phyloP scores from a whole-genome alignment of 2,329 filamentous ascomycete species.

The Bipolaris cookei region DNA sequence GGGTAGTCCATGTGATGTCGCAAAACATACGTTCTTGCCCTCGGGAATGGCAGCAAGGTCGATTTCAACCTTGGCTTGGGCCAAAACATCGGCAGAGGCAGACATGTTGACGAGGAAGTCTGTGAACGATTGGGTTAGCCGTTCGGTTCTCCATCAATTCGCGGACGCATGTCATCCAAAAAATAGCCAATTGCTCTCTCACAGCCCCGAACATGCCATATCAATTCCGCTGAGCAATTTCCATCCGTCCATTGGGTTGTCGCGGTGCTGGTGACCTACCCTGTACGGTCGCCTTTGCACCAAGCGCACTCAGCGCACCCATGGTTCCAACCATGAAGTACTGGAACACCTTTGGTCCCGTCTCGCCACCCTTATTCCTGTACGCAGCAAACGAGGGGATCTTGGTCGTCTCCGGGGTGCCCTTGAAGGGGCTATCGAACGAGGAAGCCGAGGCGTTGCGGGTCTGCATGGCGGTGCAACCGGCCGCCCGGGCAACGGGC shows the following conservation, averaged over 20 bases:
- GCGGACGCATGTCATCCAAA: slow-evolving; percentile 34
- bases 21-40: slow-evolving; percentile 90
- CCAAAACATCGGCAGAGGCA: slow-evolving; percentile 95
- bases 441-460: slow-evolving; percentile 53
- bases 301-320: slow-evolving; percentile 88
- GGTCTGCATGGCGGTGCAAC: slow-evolving; percentile 54
- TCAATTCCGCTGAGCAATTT: slow-evolving; percentile 4
- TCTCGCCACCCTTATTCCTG: slow-evolving; percentile 70
- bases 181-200: slow-evolving; percentile 41
- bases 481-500: slow-evolving; percentile 55
- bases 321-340: slow-evolving; percentile 99
- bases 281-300: slow-evolving; percentile 97
- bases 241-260: slow-evolving; percentile 18
- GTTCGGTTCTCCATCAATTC: slow-evolving; percentile 32
- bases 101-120: slow-evolving; percentile 99
- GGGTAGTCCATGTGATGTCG: background rate
- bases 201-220: slow-evolving; percentile 2
- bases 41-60: slow-evolving; percentile 91
- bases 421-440: slow-evolving; percentile 64
- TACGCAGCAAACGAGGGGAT: slow-evolving; percentile 93
- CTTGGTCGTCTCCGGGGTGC: slow-evolving; percentile 61
- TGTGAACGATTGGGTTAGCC: slow-evolving; percentile 55
- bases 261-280: slow-evolving; percentile 64
- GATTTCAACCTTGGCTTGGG: slow-evolving; percentile 99
- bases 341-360: slow-evolving; percentile 83